A percentile compares a stretch with the other conserved stretches of the same genome.
phyloP scores from a whole-genome alignment of 331 rosid genomes.

The Cydonia oblonga region DNA sequence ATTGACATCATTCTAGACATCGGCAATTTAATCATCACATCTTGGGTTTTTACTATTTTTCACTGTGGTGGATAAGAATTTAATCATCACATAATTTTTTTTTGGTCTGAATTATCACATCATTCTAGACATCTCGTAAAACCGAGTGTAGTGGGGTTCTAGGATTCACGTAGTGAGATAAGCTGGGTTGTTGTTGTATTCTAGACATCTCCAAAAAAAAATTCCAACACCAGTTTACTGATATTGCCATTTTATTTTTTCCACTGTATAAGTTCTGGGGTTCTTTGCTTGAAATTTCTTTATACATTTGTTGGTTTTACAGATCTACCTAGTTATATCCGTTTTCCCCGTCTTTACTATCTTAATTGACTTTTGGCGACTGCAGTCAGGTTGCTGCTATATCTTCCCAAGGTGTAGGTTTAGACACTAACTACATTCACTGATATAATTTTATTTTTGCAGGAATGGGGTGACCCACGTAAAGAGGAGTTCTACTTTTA shows the following conservation, averaged over 20 bases:
- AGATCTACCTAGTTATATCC: neutral
- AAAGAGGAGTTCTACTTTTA: slow-evolving; percentile 85
- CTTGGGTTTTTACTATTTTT: neutral
- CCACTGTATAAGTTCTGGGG: neutral
- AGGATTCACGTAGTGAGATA: no score
- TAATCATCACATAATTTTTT: slow-evolving; percentile 7
- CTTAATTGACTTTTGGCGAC: neutral
- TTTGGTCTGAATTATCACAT: no score
- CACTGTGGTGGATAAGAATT: neutral
- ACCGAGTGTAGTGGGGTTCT: no score
- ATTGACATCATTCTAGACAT: neutral
- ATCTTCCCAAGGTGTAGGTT: neutral
- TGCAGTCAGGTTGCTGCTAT: neutral
- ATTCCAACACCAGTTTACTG: neutral
- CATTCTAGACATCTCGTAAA: no score
- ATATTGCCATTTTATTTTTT: neutral
- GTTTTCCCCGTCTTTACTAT: neutral
- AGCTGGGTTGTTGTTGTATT: no score
- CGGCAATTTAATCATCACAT: neutral
- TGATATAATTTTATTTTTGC: slow-evolving; percentile 20
- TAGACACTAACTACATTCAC: neutral
- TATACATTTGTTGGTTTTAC: neutral
- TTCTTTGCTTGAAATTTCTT: neutral
- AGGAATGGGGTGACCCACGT: slow-evolving; percentile 99
- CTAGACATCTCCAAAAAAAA: neutral